A percentile compares a stretch with the other conserved stretches of the same genome.
Evolutionary conservation across 164 flowering plant species (phyloP).

Genomic region (Piper longum): DNA sequence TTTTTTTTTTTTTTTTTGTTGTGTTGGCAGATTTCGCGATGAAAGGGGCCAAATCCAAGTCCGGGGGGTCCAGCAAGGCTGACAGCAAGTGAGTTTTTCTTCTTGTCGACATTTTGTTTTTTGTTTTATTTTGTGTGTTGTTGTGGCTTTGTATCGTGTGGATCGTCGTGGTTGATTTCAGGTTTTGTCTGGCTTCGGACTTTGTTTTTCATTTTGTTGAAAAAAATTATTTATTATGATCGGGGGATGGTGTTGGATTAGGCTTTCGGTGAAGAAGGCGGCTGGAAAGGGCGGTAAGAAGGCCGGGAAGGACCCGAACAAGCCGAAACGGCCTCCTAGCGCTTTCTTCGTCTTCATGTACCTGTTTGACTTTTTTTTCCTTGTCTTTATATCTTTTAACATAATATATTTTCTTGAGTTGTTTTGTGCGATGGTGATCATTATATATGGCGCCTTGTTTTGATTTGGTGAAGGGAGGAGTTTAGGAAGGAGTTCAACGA

Average conservation of each 20-base stretch:
- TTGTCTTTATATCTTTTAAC: background rate
- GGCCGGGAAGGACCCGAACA: conserved; percentile 76
- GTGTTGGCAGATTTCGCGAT: conserved; percentile 21
- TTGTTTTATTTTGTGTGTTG: background rate
- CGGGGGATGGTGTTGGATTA: background rate
- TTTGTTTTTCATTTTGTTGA: background rate
- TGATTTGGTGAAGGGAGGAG: conserved; percentile 44
- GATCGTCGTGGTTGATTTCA: background rate
- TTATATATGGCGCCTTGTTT: background rate
- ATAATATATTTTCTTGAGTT: background rate
- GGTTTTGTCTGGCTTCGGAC: conserved; percentile 1
- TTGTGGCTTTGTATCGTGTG: background rate
- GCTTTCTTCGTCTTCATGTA: conserved; percentile 89
- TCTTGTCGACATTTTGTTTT: background rate
- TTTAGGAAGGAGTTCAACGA: conserved; percentile 55
- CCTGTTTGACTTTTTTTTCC: background rate
- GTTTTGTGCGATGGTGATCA: background rate
- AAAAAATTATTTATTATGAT: background rate
- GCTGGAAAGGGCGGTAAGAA: conserved; percentile 24
- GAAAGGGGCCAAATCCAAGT: conserved; percentile 26
- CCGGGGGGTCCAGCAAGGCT: conserved; percentile 11
- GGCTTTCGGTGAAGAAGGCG: conserved; percentile 20
- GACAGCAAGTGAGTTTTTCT: conserved; percentile 27
- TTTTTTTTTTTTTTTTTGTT: conserved; percentile 1
- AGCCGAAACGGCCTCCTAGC: conserved; percentile 86